phyloP scores from a whole-genome alignment of 495 filamentous ascomycete genomes.

The Opeltia flavorubescens region DNA sequence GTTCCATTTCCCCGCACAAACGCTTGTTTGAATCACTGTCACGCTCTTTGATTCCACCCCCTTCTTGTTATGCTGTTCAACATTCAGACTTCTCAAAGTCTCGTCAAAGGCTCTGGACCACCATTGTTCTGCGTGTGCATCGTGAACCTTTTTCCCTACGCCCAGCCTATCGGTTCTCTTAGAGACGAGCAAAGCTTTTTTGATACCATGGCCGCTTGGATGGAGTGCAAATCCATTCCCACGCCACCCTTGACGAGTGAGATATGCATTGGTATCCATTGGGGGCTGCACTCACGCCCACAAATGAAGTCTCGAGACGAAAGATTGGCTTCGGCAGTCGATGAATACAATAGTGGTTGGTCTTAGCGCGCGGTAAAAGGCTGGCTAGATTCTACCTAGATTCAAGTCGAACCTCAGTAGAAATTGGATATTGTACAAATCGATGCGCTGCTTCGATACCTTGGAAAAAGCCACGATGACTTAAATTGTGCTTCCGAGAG shows the following conservation, averaged over 20 bases:
- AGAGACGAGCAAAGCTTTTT: slow-evolving; percentile 51
- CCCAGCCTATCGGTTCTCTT: slow-evolving; percentile 56
- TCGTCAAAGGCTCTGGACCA: slow-evolving; percentile 73
- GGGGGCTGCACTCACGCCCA: too few species aligned
- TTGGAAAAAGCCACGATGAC: too few species aligned
- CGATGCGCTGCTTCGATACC: too few species aligned
- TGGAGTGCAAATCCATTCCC: slow-evolving; percentile 63
- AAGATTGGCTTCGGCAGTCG: too few species aligned
- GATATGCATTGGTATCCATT: slow-evolving; percentile 58
- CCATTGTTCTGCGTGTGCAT: slow-evolving; percentile 55
- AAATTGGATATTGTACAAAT: too few species aligned
- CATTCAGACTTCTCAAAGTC: slow-evolving; percentile 56
- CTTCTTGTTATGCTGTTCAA: slow-evolving; percentile 19
- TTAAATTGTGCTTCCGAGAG: too few species aligned
- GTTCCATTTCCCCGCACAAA: slow-evolving; percentile 18
- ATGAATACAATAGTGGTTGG: too few species aligned
- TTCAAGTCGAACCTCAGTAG: too few species aligned
- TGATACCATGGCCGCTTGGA: slow-evolving; percentile 49
- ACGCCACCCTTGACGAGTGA: slow-evolving; percentile 65
- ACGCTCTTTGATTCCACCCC: slow-evolving; percentile 14
- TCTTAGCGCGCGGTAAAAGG: too few species aligned
- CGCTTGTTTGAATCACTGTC: too few species aligned
- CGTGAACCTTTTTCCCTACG: slow-evolving; percentile 46
- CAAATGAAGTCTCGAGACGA: too few species aligned
- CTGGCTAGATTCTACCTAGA: too few species aligned